A percentile compares a stretch with the other conserved stretches of the same genome.
phyloP scores from a whole-genome alignment of 1,139 yeast genomes.

The Casaregolazyma suthepensis region DNA sequence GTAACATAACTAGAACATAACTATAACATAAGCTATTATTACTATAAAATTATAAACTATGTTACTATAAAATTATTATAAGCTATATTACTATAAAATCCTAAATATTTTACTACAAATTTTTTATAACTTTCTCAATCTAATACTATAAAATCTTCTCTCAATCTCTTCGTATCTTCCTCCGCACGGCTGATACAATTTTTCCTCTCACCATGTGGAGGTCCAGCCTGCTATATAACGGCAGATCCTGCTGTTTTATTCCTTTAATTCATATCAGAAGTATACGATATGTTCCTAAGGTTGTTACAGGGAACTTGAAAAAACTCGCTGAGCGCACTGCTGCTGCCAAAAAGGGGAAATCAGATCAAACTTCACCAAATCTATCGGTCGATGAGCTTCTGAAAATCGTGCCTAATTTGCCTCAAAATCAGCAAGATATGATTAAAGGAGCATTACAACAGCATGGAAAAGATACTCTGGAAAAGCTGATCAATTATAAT shows the following conservation, averaged over 20 bases:
- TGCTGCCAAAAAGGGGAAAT: slow-evolving; percentile 9
- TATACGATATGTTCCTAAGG: slow-evolving; percentile 7
- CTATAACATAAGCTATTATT: too few relatives aligned
- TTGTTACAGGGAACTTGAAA: neutral
- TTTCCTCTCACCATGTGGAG: neutral
- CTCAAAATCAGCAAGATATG: slow-evolving; percentile 13
- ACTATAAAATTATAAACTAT: too few relatives aligned
- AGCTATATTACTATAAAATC: too few relatives aligned
- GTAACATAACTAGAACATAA: too few relatives aligned
- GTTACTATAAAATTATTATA: too few relatives aligned
- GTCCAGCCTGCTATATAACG: neutral
- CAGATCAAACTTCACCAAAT: neutral
- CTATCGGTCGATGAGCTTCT: slow-evolving; percentile 9
- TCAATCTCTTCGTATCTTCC: neutral
- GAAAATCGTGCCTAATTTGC: slow-evolving; percentile 12
- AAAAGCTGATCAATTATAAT: slow-evolving; percentile 6
- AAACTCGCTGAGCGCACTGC: slow-evolving; percentile 4
- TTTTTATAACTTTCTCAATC: too few relatives aligned
- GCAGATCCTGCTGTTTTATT: neutral
- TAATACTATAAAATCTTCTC: neutral
- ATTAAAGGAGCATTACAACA: slow-evolving; percentile 11
- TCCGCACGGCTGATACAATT: neutral
- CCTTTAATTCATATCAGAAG: neutral
- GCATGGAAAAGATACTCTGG: slow-evolving; percentile 12
- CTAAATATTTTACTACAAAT: too few relatives aligned